Evolutionary conservation across 495 filamentous ascomycete species (phyloP).

Genomic region (Penicillium mononematosum): DNA sequence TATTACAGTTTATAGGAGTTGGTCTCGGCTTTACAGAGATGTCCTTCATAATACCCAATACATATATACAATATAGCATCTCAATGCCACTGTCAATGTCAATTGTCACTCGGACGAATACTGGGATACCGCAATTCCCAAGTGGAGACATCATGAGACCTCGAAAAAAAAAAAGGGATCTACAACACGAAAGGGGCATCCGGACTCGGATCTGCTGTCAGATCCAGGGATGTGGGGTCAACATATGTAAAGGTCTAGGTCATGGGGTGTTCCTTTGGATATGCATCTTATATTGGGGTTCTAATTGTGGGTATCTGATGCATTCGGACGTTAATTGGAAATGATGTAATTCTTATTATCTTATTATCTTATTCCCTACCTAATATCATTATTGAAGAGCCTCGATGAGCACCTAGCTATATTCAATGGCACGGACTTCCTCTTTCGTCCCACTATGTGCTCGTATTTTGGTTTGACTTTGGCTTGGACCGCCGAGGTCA

Average conservation of each 20-base stretch:
- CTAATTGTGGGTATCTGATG: background rate
- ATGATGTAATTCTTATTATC: background rate
- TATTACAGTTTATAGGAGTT: too few species aligned
- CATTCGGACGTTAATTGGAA: background rate
- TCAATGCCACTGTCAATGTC: background rate
- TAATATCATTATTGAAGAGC: background rate
- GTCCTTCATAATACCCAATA: background rate
- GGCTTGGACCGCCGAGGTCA: too few species aligned
- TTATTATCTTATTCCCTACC: background rate
- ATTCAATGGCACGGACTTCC: background rate
- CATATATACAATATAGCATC: background rate
- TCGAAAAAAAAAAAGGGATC: conserved; percentile 27
- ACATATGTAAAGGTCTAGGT: conserved; percentile 2
- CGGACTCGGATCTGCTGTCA: conserved; percentile 22
- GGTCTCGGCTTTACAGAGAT: background rate
- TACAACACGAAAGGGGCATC: conserved; percentile 12
- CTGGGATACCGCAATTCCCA: conserved; percentile 10
- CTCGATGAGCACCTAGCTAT: too few species aligned
- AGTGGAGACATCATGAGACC: conserved; percentile 29
- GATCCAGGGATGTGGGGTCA: conserved; percentile 16
- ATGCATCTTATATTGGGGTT: background rate
- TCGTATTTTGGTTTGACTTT: background rate
- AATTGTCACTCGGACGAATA: conserved; percentile 1
- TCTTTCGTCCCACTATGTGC: background rate
- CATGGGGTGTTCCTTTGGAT: conserved; percentile 7